A percentile compares a stretch with the other conserved stretches of the same genome.
phyloP scores from a whole-genome alignment of 495 filamentous ascomycete species.

The Barbatosphaeria neglecta region DNA sequence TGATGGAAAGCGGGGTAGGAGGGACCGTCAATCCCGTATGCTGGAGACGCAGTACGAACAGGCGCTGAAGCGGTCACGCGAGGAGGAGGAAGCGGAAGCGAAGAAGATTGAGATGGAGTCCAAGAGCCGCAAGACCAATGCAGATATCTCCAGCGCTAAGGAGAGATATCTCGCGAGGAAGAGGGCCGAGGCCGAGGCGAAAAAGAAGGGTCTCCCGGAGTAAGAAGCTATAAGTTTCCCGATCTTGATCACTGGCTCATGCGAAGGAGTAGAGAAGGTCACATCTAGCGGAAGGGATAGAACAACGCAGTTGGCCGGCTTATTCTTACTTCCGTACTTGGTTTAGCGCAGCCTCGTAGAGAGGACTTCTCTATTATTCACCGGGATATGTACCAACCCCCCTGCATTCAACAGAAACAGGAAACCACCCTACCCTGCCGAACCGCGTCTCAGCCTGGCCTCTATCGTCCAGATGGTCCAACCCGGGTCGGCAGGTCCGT shows the following conservation, averaged over 20 bases:
- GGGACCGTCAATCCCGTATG: conserved; percentile 78
- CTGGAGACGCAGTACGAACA: conserved; percentile 73
- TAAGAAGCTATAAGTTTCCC: neutral
- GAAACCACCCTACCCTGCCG: no score
- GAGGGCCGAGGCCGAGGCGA: conserved; percentile 60
- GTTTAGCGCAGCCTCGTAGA: no score
- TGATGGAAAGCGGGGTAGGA: conserved; percentile 47
- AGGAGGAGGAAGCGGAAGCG: conserved; percentile 62
- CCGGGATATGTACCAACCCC: no score
- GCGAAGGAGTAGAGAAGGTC: no score
- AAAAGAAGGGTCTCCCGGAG: conserved; percentile 33
- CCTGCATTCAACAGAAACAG: no score
- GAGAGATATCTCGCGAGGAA: conserved; percentile 84
- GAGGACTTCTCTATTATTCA: no score
- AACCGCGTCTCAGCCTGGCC: no score
- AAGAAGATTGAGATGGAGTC: conserved; percentile 57
- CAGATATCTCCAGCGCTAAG: conserved; percentile 74
- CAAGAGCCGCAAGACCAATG: conserved; percentile 62
- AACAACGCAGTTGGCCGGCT: no score
- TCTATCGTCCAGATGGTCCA: no score
- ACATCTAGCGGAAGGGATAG: no score
- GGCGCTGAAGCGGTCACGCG: conserved; percentile 55
- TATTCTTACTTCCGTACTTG: no score
- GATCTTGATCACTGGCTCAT: neutral
- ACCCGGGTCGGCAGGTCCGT: no score